Conservation (phyloP, 192 early-diverging fungal genomes). For the Chytriomyces sp. region DNA sequence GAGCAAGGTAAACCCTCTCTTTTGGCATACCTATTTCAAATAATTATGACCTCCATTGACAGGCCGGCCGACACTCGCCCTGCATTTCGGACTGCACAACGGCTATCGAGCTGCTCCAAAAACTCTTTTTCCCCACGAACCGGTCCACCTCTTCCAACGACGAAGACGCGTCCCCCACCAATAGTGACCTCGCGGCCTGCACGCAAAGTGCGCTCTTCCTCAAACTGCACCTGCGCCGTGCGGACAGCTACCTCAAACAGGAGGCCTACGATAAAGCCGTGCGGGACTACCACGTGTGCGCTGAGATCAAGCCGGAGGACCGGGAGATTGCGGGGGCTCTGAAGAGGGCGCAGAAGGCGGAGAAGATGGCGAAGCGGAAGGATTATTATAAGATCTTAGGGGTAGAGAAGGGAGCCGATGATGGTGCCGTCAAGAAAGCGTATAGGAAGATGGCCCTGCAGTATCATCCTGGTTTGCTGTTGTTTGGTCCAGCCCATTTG, state of each 20-base stretch:
- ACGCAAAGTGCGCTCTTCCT: conserved; percentile 55
- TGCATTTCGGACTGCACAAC: conserved; percentile 64
- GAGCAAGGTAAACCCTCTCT: conserved; percentile 47
- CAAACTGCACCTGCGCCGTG: conserved; percentile 78
- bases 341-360: conserved; percentile 63
- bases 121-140: conserved; percentile 38
- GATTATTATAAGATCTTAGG: conserved; percentile 96
- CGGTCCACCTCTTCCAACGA: not conserved
- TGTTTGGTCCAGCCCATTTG: not conserved
- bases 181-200: conserved; percentile 39
- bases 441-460: conserved; percentile 72
- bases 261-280: conserved; percentile 78
- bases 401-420: conserved; percentile 69
- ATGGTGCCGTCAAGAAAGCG: conserved; percentile 66
- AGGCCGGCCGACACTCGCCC: conserved; percentile 57
- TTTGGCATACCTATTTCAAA: not conserved
- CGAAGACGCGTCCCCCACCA: conserved; percentile 24
- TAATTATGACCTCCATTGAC: not conserved
- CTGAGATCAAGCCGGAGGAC: conserved; percentile 64
- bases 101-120: conserved; percentile 64
- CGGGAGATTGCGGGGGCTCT: conserved; percentile 49
- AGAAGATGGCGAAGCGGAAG: conserved; percentile 80
- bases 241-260: conserved; percentile 71
- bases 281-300: conserved; percentile 70
- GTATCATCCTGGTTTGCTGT: conserved; percentile 71